Evolutionary conservation across 768 basidiomycete species (phyloP).

Genomic region (Trametes maxima): DNA sequence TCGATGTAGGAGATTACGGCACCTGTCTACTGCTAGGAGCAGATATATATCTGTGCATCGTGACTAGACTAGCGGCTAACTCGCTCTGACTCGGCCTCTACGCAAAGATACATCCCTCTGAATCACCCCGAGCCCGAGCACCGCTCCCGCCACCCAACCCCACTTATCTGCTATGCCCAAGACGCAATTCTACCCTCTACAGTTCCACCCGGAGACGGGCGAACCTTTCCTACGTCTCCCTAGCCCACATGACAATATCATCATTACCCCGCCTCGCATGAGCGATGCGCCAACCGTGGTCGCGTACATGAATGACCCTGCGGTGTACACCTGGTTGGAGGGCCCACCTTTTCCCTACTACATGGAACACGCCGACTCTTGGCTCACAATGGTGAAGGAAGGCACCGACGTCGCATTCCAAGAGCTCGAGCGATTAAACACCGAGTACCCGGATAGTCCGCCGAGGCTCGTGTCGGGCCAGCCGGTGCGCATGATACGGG

Average conservation of each 20-base stretch:
- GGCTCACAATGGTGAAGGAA: constrained; percentile 38
- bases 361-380: constrained; percentile 41
- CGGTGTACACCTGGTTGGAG: constrained; percentile 47
- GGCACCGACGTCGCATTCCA: constrained; percentile 36
- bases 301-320: constrained; percentile 50
- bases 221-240: constrained; percentile 61
- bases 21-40: too few species aligned
- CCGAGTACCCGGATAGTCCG: constrained; percentile 15
- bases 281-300: constrained; percentile 44
- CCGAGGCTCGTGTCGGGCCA: constrained; percentile 43
- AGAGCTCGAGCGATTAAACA: constrained; percentile 33
- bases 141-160: neutral
- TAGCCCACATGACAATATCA: constrained; percentile 51
- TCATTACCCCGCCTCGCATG: constrained; percentile 59
- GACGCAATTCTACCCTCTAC: constrained; percentile 40
- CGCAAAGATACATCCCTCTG: neutral
- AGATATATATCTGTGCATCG: too few species aligned
- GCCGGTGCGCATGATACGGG: constrained; percentile 55
- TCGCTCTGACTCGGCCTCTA: neutral
- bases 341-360: constrained; percentile 58
- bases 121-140: neutral
- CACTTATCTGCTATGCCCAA: constrained; percentile 12
- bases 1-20: neutral
- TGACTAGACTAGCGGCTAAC: neutral
- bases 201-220: constrained; percentile 29